Percentiles rank a stretch among this genome's conserved stretches.
phyloP scores from a whole-genome alignment of 441 rosid species.

The Corymbia citriodora region DNA sequence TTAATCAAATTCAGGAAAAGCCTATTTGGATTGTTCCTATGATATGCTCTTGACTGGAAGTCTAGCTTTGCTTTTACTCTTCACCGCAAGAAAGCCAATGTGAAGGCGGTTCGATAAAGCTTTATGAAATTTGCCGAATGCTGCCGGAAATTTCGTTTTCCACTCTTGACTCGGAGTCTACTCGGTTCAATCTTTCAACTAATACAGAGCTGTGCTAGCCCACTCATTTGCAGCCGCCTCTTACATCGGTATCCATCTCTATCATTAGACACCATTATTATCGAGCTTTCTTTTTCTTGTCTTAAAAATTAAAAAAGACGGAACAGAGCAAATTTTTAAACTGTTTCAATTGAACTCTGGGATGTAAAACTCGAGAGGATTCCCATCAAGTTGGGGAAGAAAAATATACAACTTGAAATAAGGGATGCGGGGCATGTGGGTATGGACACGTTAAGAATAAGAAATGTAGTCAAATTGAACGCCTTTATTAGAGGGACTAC shows the following conservation, averaged over 20 bases:
- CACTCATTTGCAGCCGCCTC: neutral
- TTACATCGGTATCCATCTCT: neutral
- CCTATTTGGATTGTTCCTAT: neutral
- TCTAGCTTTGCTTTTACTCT: neutral
- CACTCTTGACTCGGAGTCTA: neutral
- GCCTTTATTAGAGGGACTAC: too few species aligned
- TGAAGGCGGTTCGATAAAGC: neutral
- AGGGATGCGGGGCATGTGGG: too few species aligned
- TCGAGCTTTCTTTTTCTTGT: too few species aligned
- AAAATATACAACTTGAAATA: too few species aligned
- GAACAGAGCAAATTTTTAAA: too few species aligned
- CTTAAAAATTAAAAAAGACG: too few species aligned
- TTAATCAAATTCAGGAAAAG: neutral
- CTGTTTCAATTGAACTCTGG: too few species aligned
- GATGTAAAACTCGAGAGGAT: too few species aligned
- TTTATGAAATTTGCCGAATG: neutral
- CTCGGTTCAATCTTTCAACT: neutral
- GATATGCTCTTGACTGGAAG: neutral
- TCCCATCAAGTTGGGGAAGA: too few species aligned
- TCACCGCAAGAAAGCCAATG: neutral
- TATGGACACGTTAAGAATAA: too few species aligned
- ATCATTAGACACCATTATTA: neutral
- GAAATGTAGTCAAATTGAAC: too few species aligned
- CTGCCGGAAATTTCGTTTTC: neutral
- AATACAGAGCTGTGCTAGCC: neutral